Evolutionary conservation across 2,329 filamentous ascomycete species (phyloP).

Genomic region (Penicillium italicum): DNA sequence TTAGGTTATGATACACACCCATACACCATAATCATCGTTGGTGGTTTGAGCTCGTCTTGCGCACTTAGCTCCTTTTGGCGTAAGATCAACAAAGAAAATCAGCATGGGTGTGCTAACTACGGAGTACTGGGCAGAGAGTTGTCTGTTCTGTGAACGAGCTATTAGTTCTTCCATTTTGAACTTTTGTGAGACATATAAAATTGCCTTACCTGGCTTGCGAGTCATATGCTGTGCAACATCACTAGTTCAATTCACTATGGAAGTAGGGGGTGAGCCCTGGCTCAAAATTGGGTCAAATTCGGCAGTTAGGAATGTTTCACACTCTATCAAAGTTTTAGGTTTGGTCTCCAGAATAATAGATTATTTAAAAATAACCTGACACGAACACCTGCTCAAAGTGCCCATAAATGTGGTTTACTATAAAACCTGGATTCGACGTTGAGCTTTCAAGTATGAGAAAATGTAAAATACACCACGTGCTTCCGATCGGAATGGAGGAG

Average conservation of each 20-base stretch:
- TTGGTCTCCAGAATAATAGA: neutral
- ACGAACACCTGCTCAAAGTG: conserved; percentile 3
- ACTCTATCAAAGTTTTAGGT: neutral
- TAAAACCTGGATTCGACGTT: neutral
- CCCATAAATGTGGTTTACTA: no score
- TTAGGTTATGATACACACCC: conserved; percentile 1
- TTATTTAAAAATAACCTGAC: neutral
- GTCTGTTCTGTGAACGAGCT: neutral
- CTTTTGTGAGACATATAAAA: neutral
- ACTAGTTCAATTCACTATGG: neutral
- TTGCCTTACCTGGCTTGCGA: neutral
- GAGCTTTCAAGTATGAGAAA: neutral
- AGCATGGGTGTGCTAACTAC: neutral
- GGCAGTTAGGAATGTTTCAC: conserved; percentile 2
- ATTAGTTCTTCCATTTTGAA: neutral
- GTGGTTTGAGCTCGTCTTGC: neutral
- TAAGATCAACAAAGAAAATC: conserved; percentile 16
- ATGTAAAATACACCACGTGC: conserved; percentile 11
- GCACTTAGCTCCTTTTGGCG: conserved; percentile 10
- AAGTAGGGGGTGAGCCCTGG: neutral
- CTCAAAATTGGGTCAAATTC: neutral
- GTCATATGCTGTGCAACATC: neutral
- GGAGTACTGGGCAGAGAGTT: no score
- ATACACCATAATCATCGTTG: conserved; percentile 1
- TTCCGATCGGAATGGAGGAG: conserved; percentile 18